A percentile compares a stretch with the other conserved stretches of the same genome.
Conservation (phyloP, 139 green algal genomes). For the Chlamydomonas eustigma region DNA sequence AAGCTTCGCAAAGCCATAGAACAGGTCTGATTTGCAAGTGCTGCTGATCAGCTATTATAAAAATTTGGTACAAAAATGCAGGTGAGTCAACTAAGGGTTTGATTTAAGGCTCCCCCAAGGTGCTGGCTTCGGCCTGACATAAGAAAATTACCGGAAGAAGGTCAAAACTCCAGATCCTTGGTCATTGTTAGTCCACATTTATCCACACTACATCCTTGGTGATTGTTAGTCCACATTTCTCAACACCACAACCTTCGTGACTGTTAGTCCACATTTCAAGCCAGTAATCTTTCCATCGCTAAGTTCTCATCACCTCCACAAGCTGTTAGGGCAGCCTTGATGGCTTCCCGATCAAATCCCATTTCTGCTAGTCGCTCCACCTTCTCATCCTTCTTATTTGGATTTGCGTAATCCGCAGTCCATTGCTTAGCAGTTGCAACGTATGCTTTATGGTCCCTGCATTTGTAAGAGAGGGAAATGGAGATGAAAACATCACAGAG, state of each 20-base stretch:
- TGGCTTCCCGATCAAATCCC: constrained; percentile 64
- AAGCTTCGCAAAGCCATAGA: no score
- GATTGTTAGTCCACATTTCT: no score
- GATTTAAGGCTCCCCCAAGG: no score
- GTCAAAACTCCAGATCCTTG: no score
- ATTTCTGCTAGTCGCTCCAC: constrained; percentile 68
- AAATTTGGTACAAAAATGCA: no score
- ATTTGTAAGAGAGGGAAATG: neutral
- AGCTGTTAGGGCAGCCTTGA: constrained; percentile 46
- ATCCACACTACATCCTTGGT: no score
- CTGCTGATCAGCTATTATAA: no score
- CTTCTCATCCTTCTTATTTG: constrained; percentile 25
- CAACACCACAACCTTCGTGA: neutral
- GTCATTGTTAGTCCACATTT: no score
- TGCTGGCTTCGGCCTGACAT: no score
- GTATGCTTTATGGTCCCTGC: constrained; percentile 33
- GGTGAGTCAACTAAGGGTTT: no score
- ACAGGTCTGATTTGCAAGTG: no score
- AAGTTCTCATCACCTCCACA: constrained; percentile 66
- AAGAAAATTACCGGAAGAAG: no score
- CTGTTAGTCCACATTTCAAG: constrained; percentile 1
- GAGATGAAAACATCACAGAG: neutral
- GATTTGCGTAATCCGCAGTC: constrained; percentile 50
- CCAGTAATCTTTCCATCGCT: constrained; percentile 73
- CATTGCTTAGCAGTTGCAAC: constrained; percentile 46